Percentiles rank a stretch among this genome's conserved stretches.
Conservation (phyloP, 805 yeast genomes). For the Kregervanrija pseudodelftensis region DNA sequence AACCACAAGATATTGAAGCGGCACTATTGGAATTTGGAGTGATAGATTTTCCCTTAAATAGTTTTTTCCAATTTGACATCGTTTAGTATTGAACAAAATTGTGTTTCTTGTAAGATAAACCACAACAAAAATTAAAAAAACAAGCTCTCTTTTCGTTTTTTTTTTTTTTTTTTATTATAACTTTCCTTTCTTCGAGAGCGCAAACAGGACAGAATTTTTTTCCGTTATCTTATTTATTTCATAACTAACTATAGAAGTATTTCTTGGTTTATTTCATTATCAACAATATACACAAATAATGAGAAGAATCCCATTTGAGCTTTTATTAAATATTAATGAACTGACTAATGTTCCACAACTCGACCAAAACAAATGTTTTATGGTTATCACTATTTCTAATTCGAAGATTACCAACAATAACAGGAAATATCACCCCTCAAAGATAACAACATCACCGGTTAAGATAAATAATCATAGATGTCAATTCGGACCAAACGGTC, state of each 20-base stretch:
- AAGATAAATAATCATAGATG: constrained; percentile 40
- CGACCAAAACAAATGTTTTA: constrained; percentile 51
- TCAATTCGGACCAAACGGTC: constrained; percentile 30
- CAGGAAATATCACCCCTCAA: constrained; percentile 12
- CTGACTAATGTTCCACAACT: constrained; percentile 81
- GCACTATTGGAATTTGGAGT: constrained; percentile 10
- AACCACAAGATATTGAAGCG: constrained; percentile 2
- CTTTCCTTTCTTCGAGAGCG: no score
- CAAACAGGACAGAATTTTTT: no score
- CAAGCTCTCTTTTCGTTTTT: no score
- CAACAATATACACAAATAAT: not conserved
- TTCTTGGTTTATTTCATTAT: not conserved
- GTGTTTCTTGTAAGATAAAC: no score
- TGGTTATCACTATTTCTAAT: constrained; percentile 32
- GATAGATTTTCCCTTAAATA: constrained; percentile 19
- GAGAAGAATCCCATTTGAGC: constrained; percentile 37
- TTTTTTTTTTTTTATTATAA: no score
- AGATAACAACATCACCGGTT: constrained; percentile 31
- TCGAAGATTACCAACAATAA: constrained; percentile 10
- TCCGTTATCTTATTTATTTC: no score
- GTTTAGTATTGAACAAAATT: no score
- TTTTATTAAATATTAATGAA: constrained; percentile 55
- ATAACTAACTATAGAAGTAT: not conserved
- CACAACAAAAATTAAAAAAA: no score
- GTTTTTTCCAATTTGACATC: constrained; percentile 28